These are phyloP conservation scores for Beauveria scarabaeidicola DNA, from an alignment of 2,329 filamentous ascomycete genomes.

Conservation along the genomic window DNA sequence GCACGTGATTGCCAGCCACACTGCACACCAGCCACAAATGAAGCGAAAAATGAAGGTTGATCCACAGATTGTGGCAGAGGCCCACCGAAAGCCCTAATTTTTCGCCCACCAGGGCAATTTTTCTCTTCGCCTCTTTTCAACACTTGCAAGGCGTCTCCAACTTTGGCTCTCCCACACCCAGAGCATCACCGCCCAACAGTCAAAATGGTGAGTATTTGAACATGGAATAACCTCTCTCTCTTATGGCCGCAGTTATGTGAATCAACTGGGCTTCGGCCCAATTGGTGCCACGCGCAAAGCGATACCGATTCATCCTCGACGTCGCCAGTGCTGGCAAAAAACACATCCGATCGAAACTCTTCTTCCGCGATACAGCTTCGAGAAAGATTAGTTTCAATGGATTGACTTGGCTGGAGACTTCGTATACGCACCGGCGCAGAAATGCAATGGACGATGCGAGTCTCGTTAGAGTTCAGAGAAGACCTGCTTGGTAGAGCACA, in stretches of 20 bases:
- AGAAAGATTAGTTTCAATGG: constrained; percentile 3
- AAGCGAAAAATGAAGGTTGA: constrained; percentile 15
- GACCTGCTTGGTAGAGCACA: constrained; percentile 58
- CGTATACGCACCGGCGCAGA: constrained; percentile 35
- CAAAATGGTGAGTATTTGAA: constrained; percentile 34
- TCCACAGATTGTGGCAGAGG: constrained; percentile 5
- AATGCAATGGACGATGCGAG: constrained; percentile 39
- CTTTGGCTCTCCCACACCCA: constrained; percentile 17
- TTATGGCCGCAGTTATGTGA: constrained; percentile 31
- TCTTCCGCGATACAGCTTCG: constrained; percentile 8
- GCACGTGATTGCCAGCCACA: constrained; percentile 11
- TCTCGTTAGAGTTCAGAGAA: constrained; percentile 93
- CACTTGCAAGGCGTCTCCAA: constrained; percentile 23
- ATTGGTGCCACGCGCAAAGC: constrained; percentile 21
- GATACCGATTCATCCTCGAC: constrained; percentile 19
- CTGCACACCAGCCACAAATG: constrained; percentile 12
- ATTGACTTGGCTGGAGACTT: constrained; percentile 59
- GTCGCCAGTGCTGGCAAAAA: constrained; percentile 16
- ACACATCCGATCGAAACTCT: constrained; percentile 23
- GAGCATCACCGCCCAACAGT: constrained; percentile 28
- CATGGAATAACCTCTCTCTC: constrained; percentile 24
- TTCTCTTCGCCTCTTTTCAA: constrained; percentile 20
- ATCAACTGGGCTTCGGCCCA: constrained; percentile 26
- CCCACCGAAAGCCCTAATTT: constrained; percentile 29
- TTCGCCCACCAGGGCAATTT: constrained; percentile 25